Evolutionary conservation across 2,329 filamentous ascomycete genomes (phyloP), one percentile per base, ranked within the genome.

Genomic region (Paraconiothyrium sp.): DNA sequence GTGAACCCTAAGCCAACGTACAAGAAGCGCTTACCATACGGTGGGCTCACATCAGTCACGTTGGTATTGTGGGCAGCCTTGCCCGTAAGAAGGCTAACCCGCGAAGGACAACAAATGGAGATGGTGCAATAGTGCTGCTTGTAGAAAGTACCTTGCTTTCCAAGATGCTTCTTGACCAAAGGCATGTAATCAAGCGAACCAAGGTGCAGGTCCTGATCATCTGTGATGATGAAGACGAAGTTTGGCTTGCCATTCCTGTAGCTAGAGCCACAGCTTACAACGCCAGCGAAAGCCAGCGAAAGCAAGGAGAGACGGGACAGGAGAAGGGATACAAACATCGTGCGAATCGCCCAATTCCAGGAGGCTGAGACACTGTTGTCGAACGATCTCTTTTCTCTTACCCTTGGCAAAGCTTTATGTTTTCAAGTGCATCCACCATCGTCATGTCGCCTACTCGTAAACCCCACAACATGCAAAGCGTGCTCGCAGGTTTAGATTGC

Each of bases 1-100:
- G 2, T 8, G 16, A 5, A n/a, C n/a, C 14, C 14, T 2, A 32
- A 16, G 2, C 6, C 35, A 24, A 14, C 14, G 84, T 56, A 14
- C 32, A 41, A 55, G 20, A 55, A 16, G 11, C 16, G 58, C 74
- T 65, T 74, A 82, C 82, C 84, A 61, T 85, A 85, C 14, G 84
- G 85, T 46, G 85, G 81, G 20, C 72, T 77, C 2, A 85, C 82
- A 67, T 85, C 82, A 0, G 89, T 91, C 1, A 91, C 88, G 66
- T 92, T 92, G 0, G 88, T 91, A 67, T 90, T 91, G 67, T 92
- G 89, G 0, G 89, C 87, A 13, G 86, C 83, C 67, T 85, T 86
- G 1, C 89, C 89, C 0, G 89, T 90, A 83, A 84, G 87, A 1
- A 91, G 75, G 20, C 84, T 86, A 1, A 89, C 89, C 2, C 89